phyloP scores from a whole-genome alignment of 768 basidiomycete species.

The Lentinula sp. region DNA sequence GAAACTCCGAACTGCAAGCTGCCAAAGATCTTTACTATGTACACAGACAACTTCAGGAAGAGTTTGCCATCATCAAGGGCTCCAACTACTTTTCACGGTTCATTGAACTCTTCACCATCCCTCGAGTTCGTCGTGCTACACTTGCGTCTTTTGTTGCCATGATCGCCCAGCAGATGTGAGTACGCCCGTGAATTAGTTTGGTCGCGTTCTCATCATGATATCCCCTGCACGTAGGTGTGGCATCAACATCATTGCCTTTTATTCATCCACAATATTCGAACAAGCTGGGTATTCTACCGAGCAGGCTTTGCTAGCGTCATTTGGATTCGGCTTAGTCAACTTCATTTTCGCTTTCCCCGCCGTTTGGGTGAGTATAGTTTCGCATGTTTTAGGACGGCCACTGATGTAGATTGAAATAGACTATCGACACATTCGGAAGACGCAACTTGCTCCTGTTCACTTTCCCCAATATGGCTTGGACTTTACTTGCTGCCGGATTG shows the following conservation, averaged over 20 bases:
- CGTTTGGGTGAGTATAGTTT: conserved; percentile 37
- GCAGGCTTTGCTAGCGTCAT: conserved; percentile 56
- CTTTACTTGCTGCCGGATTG: conserved; percentile 70
- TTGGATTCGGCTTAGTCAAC: conserved; percentile 65
- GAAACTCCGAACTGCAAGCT: conserved; percentile 67
- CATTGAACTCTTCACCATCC: conserved; percentile 48
- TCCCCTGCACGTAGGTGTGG: conserved; percentile 24
- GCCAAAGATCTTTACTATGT: conserved; percentile 80
- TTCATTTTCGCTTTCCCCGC: conserved; percentile 65
- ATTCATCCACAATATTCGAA: conserved; percentile 64
- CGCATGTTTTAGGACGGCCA: conserved; percentile 11
- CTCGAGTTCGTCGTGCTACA: conserved; percentile 50
- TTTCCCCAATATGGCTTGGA: conserved; percentile 78
- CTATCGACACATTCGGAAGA: conserved; percentile 71
- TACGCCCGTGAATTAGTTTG: conserved; percentile 4
- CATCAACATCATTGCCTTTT: conserved; percentile 55
- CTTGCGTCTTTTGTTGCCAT: conserved; percentile 51
- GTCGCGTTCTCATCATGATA: conserved; percentile 46
- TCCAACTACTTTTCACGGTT: conserved; percentile 19
- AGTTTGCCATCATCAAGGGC: conserved; percentile 48
- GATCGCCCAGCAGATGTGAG: conserved; percentile 19
- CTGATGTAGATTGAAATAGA: conserved; percentile 23
- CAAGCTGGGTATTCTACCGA: conserved; percentile 48
- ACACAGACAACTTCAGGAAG: conserved; percentile 62
- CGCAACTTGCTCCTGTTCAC: conserved; percentile 73